These are phyloP conservation scores for Cucurbitaria berberidis DNA, from an alignment of 2,329 filamentous ascomycete genomes.

Conservation along the genomic window DNA sequence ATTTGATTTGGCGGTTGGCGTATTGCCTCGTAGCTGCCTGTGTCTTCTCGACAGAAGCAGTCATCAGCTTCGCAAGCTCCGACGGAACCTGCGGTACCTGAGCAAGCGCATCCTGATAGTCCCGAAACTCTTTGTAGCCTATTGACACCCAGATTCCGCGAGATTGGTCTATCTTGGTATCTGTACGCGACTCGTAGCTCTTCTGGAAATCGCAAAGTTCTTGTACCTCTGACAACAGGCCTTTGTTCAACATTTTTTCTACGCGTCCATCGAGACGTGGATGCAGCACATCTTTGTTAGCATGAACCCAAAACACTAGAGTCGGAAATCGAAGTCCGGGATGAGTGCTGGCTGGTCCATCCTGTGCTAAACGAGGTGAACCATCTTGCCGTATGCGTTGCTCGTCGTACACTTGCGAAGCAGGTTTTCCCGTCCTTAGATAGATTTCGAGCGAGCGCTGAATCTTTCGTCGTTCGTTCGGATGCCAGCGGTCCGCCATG, in stretches of 20 bases:
- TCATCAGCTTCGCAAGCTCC: conserved; percentile 63
- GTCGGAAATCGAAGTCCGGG: conserved; percentile 60
- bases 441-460: conserved; percentile 88
- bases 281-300: conserved; percentile 71
- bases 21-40: conserved; percentile 88
- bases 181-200: conserved; percentile 52
- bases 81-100: conserved; percentile 31
- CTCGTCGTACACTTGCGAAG: conserved; percentile 85
- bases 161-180: conserved; percentile 69
- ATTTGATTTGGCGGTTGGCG: conserved; percentile 80
- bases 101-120: conserved; percentile 62
- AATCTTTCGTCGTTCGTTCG: conserved; percentile 90
- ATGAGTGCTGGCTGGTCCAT: not conserved
- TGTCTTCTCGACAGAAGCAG: conserved; percentile 71
- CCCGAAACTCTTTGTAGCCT: conserved; percentile 88
- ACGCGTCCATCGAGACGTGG: conserved; percentile 77
- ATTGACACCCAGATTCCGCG: conserved; percentile 97
- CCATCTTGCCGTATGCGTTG: conserved; percentile 59
- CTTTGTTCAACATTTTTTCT: conserved; percentile 78
- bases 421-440: conserved; percentile 77
- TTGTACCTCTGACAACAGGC: conserved; percentile 68
- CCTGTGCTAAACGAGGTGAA: conserved; percentile 9
- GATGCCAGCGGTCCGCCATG: conserved; percentile 94
- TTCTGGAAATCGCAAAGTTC: conserved; percentile 58
- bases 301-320: conserved; percentile 86